These are phyloP conservation scores for Boletellus ananas DNA, from an alignment of 768 basidiomycete species.

Conservation along the genomic window DNA sequence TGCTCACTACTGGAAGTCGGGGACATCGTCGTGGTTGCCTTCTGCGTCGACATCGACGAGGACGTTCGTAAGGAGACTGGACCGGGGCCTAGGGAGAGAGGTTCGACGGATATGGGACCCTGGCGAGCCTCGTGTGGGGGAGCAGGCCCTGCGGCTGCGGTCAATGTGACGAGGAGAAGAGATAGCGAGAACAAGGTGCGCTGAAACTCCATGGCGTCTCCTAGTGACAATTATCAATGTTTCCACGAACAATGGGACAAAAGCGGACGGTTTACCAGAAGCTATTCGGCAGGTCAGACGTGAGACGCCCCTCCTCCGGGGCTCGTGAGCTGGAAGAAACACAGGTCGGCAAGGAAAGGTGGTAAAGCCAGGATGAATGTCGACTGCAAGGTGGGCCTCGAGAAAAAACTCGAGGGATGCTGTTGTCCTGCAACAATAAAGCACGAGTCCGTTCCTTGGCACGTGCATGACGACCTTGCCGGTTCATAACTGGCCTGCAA, in stretches of 20 bases:
- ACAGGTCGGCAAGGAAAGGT: background rate
- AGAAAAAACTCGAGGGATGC: background rate
- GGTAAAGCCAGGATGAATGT: background rate
- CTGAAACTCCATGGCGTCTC: slow-evolving; percentile 12
- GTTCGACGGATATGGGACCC: slow-evolving; percentile 8
- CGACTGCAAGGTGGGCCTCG: background rate
- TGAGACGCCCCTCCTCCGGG: background rate
- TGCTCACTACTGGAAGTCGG: slow-evolving; percentile 15
- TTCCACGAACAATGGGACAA: background rate
- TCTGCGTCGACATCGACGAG: slow-evolving; percentile 1
- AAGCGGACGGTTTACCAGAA: background rate
- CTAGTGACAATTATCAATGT: slow-evolving; percentile 1
- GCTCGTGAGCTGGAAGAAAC: background rate
- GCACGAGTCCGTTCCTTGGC: background rate
- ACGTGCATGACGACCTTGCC: slow-evolving; percentile 11
- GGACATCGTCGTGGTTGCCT: slow-evolving; percentile 9
- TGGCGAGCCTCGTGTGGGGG: slow-evolving; percentile 21
- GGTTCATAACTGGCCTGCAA: background rate
- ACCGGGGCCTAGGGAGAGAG: slow-evolving; percentile 1
- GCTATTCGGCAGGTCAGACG: background rate
- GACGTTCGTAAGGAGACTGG: slow-evolving; percentile 5
- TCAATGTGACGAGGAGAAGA: slow-evolving; percentile 7
- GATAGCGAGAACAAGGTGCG: slow-evolving; percentile 7
- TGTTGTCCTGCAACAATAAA: slow-evolving; percentile 9
- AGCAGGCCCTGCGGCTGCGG: slow-evolving; percentile 13